phyloP scores from a whole-genome alignment of 164 flowering plant genomes.

The Tinospora cordifolia region DNA sequence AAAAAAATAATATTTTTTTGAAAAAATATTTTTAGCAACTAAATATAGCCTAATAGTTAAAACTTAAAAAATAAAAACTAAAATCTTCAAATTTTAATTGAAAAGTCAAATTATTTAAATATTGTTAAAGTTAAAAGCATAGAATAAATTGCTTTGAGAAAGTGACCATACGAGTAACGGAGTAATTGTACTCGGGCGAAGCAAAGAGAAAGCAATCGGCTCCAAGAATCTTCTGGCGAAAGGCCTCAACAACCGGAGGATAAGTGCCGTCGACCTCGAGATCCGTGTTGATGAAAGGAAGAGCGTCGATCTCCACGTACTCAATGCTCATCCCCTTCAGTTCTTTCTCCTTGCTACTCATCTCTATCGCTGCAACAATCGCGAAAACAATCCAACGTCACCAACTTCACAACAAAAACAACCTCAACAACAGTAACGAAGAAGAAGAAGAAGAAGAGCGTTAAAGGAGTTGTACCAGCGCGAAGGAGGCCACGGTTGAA shows the following conservation, averaged over 20 bases:
- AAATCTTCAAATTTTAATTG: no score
- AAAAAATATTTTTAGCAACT: no score
- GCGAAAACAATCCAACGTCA: not conserved
- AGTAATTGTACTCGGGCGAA: conserved; percentile 49
- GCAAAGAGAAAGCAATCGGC: conserved; percentile 50
- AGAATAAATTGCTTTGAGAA: no score
- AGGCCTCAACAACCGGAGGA: conserved; percentile 42
- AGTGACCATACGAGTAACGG: conserved; percentile 29
- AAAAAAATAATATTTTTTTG: no score
- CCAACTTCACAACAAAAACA: not conserved
- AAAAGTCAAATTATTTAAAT: no score
- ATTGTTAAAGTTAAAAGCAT: no score
- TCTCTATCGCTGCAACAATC: conserved; percentile 22
- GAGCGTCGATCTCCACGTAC: conserved; percentile 29
- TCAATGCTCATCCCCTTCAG: conserved; percentile 35
- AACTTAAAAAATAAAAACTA: no score
- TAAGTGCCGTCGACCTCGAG: conserved; percentile 36
- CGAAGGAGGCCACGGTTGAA: conserved; percentile 66
- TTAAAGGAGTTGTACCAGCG: conserved; percentile 41
- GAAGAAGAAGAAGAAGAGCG: not conserved
- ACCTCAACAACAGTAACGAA: not conserved
- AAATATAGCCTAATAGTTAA: no score
- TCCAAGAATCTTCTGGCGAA: conserved; percentile 34
- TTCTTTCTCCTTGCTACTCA: conserved; percentile 27
- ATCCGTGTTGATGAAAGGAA: conserved; percentile 48